These are phyloP conservation scores for Cryptococcus sp. DNA, from an alignment of 1,284 basidiomycete species.

Conservation along the genomic window DNA sequence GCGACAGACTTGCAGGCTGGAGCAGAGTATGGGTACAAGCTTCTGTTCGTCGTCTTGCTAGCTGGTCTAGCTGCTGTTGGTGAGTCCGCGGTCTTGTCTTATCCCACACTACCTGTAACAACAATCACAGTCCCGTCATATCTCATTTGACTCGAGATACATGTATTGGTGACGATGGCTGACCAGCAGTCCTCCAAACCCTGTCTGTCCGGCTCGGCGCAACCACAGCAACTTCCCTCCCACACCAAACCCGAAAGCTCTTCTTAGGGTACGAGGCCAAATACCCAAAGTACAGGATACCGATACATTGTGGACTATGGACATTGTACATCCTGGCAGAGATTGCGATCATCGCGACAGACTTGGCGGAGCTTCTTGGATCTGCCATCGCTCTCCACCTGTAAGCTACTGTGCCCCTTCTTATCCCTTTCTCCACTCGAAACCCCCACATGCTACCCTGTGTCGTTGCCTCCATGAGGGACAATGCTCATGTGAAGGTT, in stretches of 20 bases:
- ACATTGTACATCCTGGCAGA: constrained; percentile 57
- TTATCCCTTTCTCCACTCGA: no score
- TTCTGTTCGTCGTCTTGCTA: constrained; percentile 78
- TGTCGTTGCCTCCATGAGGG: background rate
- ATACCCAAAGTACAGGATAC: constrained; percentile 58
- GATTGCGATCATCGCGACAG: constrained; percentile 69
- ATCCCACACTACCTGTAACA: no score
- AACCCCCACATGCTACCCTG: no score
- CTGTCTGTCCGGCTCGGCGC: constrained; percentile 51
- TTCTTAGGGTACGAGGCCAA: constrained; percentile 61
- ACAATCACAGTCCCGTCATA: no score
- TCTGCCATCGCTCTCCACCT: constrained; percentile 71
- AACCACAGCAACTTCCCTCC: constrained; percentile 46
- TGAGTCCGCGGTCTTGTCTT: no score
- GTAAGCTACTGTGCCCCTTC: constrained; percentile 30
- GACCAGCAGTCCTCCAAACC: constrained; percentile 33
- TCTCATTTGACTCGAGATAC: no score
- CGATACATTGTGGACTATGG: constrained; percentile 45
- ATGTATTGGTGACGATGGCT: background rate
- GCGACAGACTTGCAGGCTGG: constrained; percentile 48
- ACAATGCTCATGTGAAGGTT: constrained; percentile 46
- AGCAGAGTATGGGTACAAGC: constrained; percentile 70
- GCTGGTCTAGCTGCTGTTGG: constrained; percentile 68
- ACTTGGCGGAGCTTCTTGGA: constrained; percentile 64
- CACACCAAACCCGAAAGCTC: constrained; percentile 61